A percentile compares a stretch with the other conserved stretches of the same genome.
These are phyloP conservation scores for Hyaloscypha finlandica DNA, from an alignment of 495 filamentous ascomycete species.

Conservation along the genomic window DNA sequence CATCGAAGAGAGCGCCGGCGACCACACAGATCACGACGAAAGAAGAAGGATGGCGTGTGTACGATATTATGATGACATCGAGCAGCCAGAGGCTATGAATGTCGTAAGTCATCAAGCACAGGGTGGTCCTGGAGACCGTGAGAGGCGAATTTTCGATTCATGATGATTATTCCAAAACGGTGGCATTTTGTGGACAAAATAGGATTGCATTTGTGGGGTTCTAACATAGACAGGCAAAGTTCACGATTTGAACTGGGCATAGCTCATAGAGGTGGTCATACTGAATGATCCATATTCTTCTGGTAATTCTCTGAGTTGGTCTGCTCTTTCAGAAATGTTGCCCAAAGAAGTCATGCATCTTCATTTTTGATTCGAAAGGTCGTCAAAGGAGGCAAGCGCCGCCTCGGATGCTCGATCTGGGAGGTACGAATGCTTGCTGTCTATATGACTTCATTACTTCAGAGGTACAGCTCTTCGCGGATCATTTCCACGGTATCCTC, in stretches of 20 bases:
- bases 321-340: no score
- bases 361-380: not conserved
- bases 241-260: not conserved
- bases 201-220: not conserved
- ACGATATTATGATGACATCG: constrained; percentile 29
- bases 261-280: constrained; percentile 1
- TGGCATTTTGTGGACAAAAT: constrained; percentile 2
- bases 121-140: not conserved
- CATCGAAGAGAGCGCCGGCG: constrained; percentile 25
- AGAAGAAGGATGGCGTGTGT: constrained; percentile 23
- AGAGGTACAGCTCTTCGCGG: not conserved
- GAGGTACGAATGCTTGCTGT: not conserved
- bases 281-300: not conserved
- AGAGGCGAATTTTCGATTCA: not conserved
- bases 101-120: not conserved
- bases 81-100: not conserved
- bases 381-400: not conserved
- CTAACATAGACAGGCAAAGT: not conserved
- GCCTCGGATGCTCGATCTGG: not conserved
- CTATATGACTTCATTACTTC: not conserved
- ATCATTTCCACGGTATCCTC: not conserved
- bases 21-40: constrained; percentile 21
- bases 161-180: not conserved
- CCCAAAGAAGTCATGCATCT: no score
- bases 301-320: no score